Conservation (phyloP, 2,329 filamentous ascomycete genomes). For the Colletotrichum liaoningense region DNA sequence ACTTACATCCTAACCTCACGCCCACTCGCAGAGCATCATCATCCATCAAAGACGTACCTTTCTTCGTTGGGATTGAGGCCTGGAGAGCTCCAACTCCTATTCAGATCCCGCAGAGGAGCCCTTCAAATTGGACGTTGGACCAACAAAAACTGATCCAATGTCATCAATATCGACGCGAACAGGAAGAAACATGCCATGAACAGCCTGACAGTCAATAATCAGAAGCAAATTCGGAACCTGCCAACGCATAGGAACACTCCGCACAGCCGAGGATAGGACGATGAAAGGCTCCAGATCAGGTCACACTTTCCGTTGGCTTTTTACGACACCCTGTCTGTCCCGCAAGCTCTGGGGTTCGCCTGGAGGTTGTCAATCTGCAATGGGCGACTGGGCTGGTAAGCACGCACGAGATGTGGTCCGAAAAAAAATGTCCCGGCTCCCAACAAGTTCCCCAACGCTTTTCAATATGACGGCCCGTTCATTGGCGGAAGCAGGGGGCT, state of each 20-base stretch:
- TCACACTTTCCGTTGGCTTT: conserved; percentile 30
- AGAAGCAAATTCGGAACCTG: conserved; percentile 26
- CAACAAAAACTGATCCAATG: conserved; percentile 24
- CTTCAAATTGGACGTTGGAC: neutral
- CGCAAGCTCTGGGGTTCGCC: conserved; percentile 12
- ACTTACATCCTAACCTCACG: conserved; percentile 25
- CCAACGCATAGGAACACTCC: conserved; percentile 9
- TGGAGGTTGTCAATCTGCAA: conserved; percentile 33
- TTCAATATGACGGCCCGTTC: conserved; percentile 22
- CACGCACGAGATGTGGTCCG: conserved; percentile 30
- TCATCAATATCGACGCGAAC: conserved; percentile 10
- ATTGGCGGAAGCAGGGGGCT: conserved; percentile 25
- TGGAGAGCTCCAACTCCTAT: conserved; percentile 3
- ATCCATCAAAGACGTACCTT: conserved; percentile 1
- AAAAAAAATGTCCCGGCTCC: conserved; percentile 25
- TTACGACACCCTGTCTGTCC: conserved; percentile 10
- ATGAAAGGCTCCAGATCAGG: conserved; percentile 27
- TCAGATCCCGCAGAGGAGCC: neutral
- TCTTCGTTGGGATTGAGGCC: conserved; percentile 26
- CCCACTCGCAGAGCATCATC: conserved; percentile 1
- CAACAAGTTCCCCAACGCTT: conserved; percentile 37
- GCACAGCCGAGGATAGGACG: conserved; percentile 35
- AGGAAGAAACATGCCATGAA: conserved; percentile 24
- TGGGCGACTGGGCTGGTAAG: conserved; percentile 32
- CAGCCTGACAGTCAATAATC: conserved; percentile 11